Base-by-base conservation (phyloP, 2,329 filamentous ascomycete genomes). In the Cladophialophora yegresii region DNA sequence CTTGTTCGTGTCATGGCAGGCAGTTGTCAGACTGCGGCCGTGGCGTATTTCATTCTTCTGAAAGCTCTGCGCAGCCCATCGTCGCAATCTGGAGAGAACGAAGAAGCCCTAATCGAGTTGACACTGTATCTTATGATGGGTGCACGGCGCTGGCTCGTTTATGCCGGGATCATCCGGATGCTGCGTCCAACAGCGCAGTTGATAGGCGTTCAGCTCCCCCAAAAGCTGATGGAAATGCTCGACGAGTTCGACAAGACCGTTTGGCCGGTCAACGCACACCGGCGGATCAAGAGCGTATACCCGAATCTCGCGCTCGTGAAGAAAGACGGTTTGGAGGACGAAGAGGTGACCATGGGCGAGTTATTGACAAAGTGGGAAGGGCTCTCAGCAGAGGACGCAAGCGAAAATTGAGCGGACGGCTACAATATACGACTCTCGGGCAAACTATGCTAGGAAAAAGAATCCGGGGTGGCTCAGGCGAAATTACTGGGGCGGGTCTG, bases 161-260 rank as follows among this genome's bases (percentile, higher is more conserved):
- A 49, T 49, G 55, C 55, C 26, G 55, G 55, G 20, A 33, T 58
- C 23, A 43, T 58, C 8, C 40, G 55, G n/a, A 58, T 58, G 55
- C 6, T 58, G 13, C 40, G 55, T 6, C 55, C 55, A 20, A 58
- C 55, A 13, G 55, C 55, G 55, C 55, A 58, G 55, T 45, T 23
- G 16, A 58, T 58, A 28, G 55, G 55, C 4, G 55, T 49, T 26
- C 40, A 58, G 40, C 55, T 58, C 3, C 55, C 55, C 16, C 36
- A 12, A 10, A 20, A 16, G 20, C 26, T 58, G 55, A 23, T 9
- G 2, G 40, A 49, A 20, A 47, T 58, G 13, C 40, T 58, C 22
- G 55, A 58, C 28, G 55, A 58, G 22, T 58, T 58, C 40, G 55
- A 58, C 40, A 58, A 49, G 20, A 58, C 12, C 4, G 55, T 58